Base-by-base conservation (phyloP, 2,329 filamentous ascomycete species). In the Alternaria solani region DNA sequence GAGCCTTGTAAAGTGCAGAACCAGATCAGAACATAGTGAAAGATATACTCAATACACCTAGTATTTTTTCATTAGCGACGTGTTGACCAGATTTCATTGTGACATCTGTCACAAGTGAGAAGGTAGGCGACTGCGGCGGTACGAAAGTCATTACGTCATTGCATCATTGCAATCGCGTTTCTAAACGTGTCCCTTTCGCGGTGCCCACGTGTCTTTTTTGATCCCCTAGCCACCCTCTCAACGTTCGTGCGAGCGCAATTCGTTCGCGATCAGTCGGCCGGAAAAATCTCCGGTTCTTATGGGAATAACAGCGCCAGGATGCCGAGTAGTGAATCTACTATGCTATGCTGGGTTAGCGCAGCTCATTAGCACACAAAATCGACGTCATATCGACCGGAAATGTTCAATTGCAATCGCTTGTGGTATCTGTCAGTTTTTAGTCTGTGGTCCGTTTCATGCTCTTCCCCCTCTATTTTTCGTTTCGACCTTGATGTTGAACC, bases 311-410 rank as follows among this genome's bases (percentile, higher is more conserved):
- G n/a, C 16, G 12, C 16, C 30, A 36, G 20, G 8, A 20, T 36
- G 51, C 28, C 25, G 42, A 48, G 49, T n/a, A 30, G 48, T 55
- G 43, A 44, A 32, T 5, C 23, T 11, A 23, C 51, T 38, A 49
- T 25, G 23, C 56, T 23, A 38, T n/a, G 26, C 16, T 25, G 26
- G 51, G 56, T 36, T 59, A 55, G 51, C 30, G 30, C 12, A 5
- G 9, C 26, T 23, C 3, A 20, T 43, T 55, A 49, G 43, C 25
- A 43, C 39, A 36, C 28, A 20, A 26, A 18, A 38, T 44, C 25
- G 46, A 59, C 56, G 56, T 59, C 56, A 59, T 36, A 30, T 5
- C 32, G 52, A 49, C 56, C 51, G 36, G 56, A 59, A 36, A 55
- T 48, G n/a, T 25, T 28, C 5, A 28, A 23, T n/a, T n/a, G 14